Base-by-base conservation (phyloP, 148 eudicot species). In the Cornus suecica region DNA sequence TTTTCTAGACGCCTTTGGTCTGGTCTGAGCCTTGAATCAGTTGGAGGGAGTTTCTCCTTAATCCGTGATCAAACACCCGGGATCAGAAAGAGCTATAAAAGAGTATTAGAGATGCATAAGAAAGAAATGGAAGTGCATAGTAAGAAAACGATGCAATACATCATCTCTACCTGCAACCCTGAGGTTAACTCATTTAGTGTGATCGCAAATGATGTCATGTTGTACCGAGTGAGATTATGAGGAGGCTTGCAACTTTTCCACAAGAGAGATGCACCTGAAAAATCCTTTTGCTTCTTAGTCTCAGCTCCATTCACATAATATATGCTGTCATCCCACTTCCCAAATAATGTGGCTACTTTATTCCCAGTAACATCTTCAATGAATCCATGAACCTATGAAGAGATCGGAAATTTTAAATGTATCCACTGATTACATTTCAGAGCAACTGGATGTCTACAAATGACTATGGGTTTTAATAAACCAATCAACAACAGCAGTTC, bases 1-100 rank as follows among this genome's bases (percentile, higher is more conserved):
- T 94, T 94, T 82, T 92, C 99, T 32, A 94, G 82, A 87, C 88
- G 86, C 34, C 99, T 81, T 83, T 94, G 99, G 71, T 94, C 99
- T 48, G 99, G 97, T 84, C 99, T 90, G 25, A 94, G 90, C 75
- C 99, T 92, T 62, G 97, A 94, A 81, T 94, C 97, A 2, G 97
- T 94, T 14, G 96, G 92, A 2, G 97, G 99, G 37, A 94, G 94
- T 83, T 82, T 92, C 83, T 92, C 97, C 98, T 94, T 82, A 76
- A 83, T 74, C 76, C 82, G 78, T 83, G 23, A 88, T 78, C 67
- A 87, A 82, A 86, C 72, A 81, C 72, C 80, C 68, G 52, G 54
- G 63, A 81, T 83, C 87, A 91, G 87, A 80, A 67, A 27, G 2
- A 72, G 76, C 80, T 74, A 78, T 76, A 77, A 82, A 75, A 78